These are phyloP conservation scores for Glycyrrhiza uralensis DNA, from an alignment of 306 rosid genomes.

Conservation along the genomic window DNA sequence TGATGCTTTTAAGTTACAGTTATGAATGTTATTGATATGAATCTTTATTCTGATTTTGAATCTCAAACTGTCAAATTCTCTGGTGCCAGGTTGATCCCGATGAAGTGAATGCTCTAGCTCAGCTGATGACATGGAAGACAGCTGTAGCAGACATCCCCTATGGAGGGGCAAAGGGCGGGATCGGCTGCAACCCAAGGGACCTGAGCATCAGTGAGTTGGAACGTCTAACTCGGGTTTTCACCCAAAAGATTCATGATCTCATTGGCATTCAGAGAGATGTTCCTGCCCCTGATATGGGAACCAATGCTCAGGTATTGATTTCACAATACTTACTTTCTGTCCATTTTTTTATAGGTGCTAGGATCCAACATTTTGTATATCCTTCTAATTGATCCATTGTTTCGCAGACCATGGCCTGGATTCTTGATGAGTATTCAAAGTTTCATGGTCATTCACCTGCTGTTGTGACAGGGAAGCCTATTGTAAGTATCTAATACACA, in stretches of 20 bases:
- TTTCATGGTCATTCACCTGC: conserved; percentile 81
- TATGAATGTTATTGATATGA: conserved; percentile 15
- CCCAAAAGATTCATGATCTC: conserved; percentile 77
- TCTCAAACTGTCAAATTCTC: not conserved
- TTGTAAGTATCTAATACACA: conserved; percentile 37
- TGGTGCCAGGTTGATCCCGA: conserved; percentile 68
- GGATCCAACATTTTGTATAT: not conserved
- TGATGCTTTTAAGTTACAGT: not conserved
- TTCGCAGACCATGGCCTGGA: conserved; percentile 84
- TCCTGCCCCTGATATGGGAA: conserved; percentile 88
- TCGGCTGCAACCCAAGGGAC: conserved; percentile 72
- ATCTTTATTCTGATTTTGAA: not conserved
- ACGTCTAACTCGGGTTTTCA: conserved; percentile 80
- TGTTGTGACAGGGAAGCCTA: conserved; percentile 75
- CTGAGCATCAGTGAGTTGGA: conserved; percentile 60
- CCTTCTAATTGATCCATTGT: conserved; percentile 4
- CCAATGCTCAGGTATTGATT: conserved; percentile 57
- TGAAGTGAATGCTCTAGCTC: conserved; percentile 83
- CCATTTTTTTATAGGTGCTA: not conserved
- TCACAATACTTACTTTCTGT: not conserved
- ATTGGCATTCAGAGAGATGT: conserved; percentile 69
- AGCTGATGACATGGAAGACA: conserved; percentile 81
- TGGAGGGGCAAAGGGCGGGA: conserved; percentile 88
- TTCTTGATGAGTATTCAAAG: conserved; percentile 78
- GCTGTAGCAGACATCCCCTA: conserved; percentile 75